Percentiles rank a stretch among this genome's conserved stretches.
phyloP scores from a whole-genome alignment of 805 yeast genomes.

The Schizosaccharomyces pombe region DNA sequence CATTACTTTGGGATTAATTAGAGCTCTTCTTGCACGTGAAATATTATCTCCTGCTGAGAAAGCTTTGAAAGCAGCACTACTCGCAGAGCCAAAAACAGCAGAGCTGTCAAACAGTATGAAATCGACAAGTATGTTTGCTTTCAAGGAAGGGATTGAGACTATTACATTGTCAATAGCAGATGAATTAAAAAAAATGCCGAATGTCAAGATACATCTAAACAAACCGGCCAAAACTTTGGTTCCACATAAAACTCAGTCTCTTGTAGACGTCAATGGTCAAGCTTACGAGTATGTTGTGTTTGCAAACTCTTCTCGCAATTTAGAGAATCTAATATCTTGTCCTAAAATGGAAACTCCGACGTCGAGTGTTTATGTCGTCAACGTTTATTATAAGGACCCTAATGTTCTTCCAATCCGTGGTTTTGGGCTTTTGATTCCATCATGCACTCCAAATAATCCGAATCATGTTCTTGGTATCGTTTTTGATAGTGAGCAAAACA shows the following conservation, averaged over 20 bases:
- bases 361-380: conserved; percentile 39
- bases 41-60: neutral
- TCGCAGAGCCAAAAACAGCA: neutral
- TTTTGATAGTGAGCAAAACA: conserved; percentile 45
- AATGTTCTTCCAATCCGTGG: conserved; percentile 31
- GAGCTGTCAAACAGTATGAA: neutral
- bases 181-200: neutral
- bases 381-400: conserved; percentile 32
- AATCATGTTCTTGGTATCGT: conserved; percentile 60
- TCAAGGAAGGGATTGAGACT: neutral
- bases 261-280: neutral
- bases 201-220: neutral
- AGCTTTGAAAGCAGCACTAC: neutral
- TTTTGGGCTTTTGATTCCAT: conserved; percentile 75
- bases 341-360: conserved; percentile 23
- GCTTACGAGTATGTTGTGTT: neutral
- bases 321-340: neutral
- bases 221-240: neutral
- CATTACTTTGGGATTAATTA: neutral
- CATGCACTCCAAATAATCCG: conserved; percentile 19
- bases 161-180: neutral
- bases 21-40: neutral
- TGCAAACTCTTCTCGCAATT: neutral
- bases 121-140: neutral
- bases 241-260: no score